Evolutionary conservation across 345 rosid genomes (phyloP).

Genomic region (Salix arbutifolia): DNA sequence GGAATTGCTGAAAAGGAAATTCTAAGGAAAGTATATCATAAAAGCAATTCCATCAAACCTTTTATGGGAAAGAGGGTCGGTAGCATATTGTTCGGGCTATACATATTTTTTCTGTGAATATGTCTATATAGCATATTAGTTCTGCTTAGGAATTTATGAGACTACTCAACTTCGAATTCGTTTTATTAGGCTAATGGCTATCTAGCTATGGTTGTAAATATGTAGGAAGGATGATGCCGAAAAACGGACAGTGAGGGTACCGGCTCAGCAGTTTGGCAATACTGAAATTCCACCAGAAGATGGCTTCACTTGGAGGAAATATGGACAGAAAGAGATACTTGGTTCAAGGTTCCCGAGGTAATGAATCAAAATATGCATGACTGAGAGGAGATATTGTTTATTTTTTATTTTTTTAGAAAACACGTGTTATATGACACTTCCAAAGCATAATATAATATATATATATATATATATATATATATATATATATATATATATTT

Average conservation of each 20-base stretch:
- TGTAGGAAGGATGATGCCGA: conserved; percentile 40
- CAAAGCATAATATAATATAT: background rate
- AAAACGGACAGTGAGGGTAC: conserved; percentile 32
- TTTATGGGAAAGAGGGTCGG: conserved; percentile 3
- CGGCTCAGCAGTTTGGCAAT: conserved; percentile 62
- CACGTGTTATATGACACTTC: background rate
- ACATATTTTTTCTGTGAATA: background rate
- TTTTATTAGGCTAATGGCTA: background rate
- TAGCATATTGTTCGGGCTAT: background rate
- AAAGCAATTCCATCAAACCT: background rate
- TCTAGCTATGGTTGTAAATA: background rate
- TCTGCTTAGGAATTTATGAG: no score
- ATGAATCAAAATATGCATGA: background rate
- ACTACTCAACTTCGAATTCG: background rate
- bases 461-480: no score
- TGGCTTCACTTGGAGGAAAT: conserved; percentile 76
- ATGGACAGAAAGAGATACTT: conserved; percentile 85
- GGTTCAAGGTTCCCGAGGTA: conserved; percentile 75
- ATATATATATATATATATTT: no score
- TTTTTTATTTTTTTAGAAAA: background rate
- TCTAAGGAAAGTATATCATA: background rate
- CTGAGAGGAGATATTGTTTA: background rate
- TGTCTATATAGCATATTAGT: background rate
- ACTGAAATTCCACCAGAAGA: conserved; percentile 75
- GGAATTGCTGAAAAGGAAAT: background rate